Base-by-base conservation (phyloP, 306 rosid genomes). In the Herpetospermum pedunculosum region DNA sequence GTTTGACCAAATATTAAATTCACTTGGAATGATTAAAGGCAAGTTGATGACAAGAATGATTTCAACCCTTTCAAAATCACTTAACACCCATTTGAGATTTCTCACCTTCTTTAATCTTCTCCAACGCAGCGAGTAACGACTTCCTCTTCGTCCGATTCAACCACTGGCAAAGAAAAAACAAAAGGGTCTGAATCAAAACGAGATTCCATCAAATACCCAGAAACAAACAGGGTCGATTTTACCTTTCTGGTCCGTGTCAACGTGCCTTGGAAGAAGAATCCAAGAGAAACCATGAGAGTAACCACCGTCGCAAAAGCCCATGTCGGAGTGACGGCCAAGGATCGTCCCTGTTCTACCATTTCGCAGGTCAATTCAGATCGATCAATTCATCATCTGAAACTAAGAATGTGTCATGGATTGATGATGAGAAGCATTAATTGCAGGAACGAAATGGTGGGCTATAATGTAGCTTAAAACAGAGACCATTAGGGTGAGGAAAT, bases 261-360 rank as follows among this genome's bases (percentile, higher is more conserved):
- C 4, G 85, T 81, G 82, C 71, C 64, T 5, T 94, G 81, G 44
- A 79, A 80, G 65, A 86, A 77, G 80, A 94, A 87, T 57, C 96
- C 89, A 76, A 84, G 41, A 72, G 81, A 32, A 70, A 94, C 91
- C 83, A 94, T 74, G 32, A 83, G 74, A 79, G 87, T 75, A 78
- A 89, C 79, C 1, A 94, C 98, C 64, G 90, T 83, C 58, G 98
- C 92, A 30, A 94, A 89, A 21, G 97, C 89, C 92, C 96, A 94
- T 37, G 94, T 83, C 23, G 98, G 97, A 80, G 94, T 89, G 67
- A 86, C 88, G 18, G 77, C 72, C 86, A 91, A 85, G 72, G 97
- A 88, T 81, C 94, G 81, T 69, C 88, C 96, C 46, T 86, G 84
- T 19, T 19, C 70, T n/a, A 29, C 83, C 97, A 92, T 88, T 60